Conservation (phyloP, 2,329 filamentous ascomycete species). For the Truncatella angustata region DNA sequence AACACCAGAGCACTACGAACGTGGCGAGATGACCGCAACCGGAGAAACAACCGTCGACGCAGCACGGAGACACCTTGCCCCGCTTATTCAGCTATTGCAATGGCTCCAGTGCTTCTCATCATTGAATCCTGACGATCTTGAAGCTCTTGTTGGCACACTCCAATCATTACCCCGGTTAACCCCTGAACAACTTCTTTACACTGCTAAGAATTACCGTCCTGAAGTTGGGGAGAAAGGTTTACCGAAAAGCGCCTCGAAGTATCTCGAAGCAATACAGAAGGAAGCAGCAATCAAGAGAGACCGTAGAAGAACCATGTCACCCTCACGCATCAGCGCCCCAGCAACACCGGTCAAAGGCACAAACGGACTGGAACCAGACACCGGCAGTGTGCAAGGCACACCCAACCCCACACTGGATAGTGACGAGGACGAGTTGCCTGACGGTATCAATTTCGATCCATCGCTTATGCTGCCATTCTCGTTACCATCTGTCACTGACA, state of each 20-base stretch:
- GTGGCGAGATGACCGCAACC: conserved; percentile 79
- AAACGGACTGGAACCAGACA: conserved; percentile 43
- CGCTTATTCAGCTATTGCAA: conserved; percentile 89
- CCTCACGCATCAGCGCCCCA: conserved; percentile 22
- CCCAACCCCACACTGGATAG: conserved; percentile 49
- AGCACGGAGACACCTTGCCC: conserved; percentile 79
- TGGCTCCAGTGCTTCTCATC: conserved; percentile 99
- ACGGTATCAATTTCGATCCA: conserved; percentile 80
- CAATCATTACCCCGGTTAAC: conserved; percentile 84
- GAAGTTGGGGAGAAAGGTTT: conserved; percentile 94
- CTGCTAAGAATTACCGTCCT: conserved; percentile 87
- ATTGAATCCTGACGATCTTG: conserved; percentile 78
- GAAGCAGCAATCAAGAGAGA: conserved; percentile 64
- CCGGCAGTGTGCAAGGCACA: conserved; percentile 40
- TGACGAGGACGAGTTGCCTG: conserved; percentile 69
- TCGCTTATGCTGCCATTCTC: conserved; percentile 92
- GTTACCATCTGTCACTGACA: conserved; percentile 94
- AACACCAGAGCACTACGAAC: conserved; percentile 92
- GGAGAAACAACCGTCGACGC: conserved; percentile 87
- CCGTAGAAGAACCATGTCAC: conserved; percentile 44
- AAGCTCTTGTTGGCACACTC: conserved; percentile 82
- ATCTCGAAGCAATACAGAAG: conserved; percentile 76
- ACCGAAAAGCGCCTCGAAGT: conserved; percentile 84
- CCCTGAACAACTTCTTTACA: conserved; percentile 85
- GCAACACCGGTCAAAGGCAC: conserved; percentile 34